Conservation (phyloP, 176 grass and related monocot species). For the Rhynchospora tenuis region DNA sequence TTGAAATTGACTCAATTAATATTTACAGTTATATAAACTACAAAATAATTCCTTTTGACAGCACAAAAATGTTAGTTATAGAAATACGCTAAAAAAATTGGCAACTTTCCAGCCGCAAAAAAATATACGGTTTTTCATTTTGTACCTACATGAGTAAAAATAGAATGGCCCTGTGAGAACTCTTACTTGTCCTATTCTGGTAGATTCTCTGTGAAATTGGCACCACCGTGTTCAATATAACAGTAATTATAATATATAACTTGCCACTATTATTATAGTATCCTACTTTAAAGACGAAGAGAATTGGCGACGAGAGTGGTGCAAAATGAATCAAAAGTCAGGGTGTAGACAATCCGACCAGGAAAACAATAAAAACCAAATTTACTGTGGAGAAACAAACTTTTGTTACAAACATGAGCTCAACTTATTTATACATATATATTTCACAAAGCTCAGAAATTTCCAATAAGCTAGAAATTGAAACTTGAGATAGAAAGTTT, state of each 20-base stretch:
- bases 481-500: conserved; percentile 5
- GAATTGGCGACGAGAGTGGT: background rate
- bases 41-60: background rate
- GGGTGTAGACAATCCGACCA: background rate
- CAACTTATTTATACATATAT: background rate
- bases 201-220: background rate
- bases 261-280: background rate
- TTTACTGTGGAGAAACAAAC: background rate
- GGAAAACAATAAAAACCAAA: background rate
- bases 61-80: background rate
- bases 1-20: too few relatives aligned
- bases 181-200: background rate
- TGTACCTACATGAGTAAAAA: background rate
- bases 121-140: background rate
- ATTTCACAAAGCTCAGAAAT: background rate
- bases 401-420: background rate
- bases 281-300: background rate
- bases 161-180: background rate
- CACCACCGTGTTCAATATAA: background rate
- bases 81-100: background rate
- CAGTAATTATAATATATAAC: background rate
- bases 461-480: background rate
- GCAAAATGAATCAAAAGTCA: background rate
- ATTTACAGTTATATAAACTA: background rate
- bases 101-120: background rate